A percentile compares a stretch with the other conserved stretches of the same genome.
Evolutionary conservation across 805 yeast species (phyloP).

Genomic region (Candida maltosa): DNA sequence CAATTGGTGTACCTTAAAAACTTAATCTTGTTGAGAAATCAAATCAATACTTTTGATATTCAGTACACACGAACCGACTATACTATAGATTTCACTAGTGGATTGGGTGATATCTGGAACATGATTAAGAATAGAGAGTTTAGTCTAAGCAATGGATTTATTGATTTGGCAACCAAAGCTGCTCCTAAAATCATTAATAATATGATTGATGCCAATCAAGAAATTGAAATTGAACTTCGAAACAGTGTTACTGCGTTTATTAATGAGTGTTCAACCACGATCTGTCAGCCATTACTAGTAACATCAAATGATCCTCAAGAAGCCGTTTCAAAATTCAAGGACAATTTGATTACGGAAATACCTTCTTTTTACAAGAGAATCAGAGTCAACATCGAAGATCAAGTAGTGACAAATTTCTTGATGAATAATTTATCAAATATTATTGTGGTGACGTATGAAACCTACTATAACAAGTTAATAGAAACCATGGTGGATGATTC

Average conservation of each 20-base stretch:
- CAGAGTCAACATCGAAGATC: slow-evolving; percentile 53
- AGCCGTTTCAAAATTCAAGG: slow-evolving; percentile 41
- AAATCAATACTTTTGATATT: slow-evolving; percentile 73
- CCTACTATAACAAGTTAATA: slow-evolving; percentile 38
- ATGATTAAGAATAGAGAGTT: slow-evolving; percentile 40
- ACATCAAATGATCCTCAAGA: slow-evolving; percentile 22
- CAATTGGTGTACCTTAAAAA: slow-evolving; percentile 70
- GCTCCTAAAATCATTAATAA: slow-evolving; percentile 79
- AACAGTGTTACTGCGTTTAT: slow-evolving; percentile 69
- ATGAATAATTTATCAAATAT: slow-evolving; percentile 41
- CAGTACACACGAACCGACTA: slow-evolving; percentile 71
- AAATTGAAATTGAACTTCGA: slow-evolving; percentile 70
- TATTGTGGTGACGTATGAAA: slow-evolving; percentile 54
- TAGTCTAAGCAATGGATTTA: slow-evolving; percentile 38
- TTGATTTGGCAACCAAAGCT: slow-evolving; percentile 58
- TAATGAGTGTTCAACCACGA: slow-evolving; percentile 40
- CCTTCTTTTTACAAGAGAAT: slow-evolving; percentile 56
- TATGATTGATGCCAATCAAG: slow-evolving; percentile 73
- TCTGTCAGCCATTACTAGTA: slow-evolving; percentile 41
- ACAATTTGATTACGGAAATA: slow-evolving; percentile 48
- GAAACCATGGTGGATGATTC: slow-evolving; percentile 20
- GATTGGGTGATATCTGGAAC: slow-evolving; percentile 49
- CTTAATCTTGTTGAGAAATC: slow-evolving; percentile 65
- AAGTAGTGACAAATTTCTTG: slow-evolving; percentile 32
- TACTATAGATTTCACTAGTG: slow-evolving; percentile 72